Percentiles rank a stretch among this genome's conserved stretches.
Evolutionary conservation across 2,329 filamentous ascomycete species (phyloP).

Genomic region (Pseudopyricularia javanii): DNA sequence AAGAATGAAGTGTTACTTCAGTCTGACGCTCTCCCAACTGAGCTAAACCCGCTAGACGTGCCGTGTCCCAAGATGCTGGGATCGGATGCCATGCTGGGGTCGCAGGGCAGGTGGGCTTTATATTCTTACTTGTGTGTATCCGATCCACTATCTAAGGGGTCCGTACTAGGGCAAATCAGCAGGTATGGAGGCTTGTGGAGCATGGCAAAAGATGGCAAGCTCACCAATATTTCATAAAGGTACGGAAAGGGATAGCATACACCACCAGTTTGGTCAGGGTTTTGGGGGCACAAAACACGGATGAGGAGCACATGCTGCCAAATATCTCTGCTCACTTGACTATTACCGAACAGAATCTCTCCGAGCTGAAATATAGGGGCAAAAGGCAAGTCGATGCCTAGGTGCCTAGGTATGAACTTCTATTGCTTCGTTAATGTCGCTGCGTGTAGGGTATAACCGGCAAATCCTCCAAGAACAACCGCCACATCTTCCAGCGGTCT

Average conservation of each 20-base stretch:
- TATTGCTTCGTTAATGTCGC: neutral
- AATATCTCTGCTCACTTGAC: neutral
- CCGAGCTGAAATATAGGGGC: neutral
- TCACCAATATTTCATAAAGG: no score
- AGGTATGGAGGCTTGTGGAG: no score
- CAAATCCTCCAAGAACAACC: neutral
- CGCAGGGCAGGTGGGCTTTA: neutral
- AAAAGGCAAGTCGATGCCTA: neutral
- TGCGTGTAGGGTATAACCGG: neutral
- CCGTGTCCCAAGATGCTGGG: no score
- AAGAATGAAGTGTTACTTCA: slow-evolving; percentile 1
- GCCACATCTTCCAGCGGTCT: neutral
- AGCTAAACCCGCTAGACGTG: slow-evolving; percentile 3
- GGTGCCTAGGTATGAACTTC: neutral
- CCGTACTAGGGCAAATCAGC: no score
- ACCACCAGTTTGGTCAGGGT: no score
- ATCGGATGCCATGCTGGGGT: neutral
- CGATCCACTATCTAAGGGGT: no score
- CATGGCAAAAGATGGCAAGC: no score
- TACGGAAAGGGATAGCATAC: no score
- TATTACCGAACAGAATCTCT: neutral
- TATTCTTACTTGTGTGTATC: no score
- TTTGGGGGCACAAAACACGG: neutral
- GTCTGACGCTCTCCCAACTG: slow-evolving; percentile 5
- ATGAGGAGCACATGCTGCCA: neutral